Conservation (phyloP, 805 yeast genomes). For the Dipodascus geniculatus region DNA sequence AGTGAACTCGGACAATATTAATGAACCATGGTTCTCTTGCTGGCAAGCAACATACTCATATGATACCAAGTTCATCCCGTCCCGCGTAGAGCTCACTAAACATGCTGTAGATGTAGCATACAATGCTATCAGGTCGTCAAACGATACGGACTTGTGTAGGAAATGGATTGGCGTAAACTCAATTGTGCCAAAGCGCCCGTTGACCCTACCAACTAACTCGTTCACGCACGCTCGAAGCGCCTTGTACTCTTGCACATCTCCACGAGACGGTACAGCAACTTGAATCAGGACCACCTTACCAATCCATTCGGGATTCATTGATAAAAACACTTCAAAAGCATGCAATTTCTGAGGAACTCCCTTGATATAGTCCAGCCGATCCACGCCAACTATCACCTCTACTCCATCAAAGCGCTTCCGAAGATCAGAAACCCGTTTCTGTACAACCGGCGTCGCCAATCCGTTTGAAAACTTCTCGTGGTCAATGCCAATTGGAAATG, state of each 20-base stretch:
- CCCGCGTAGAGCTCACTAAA: slow-evolving; percentile 86
- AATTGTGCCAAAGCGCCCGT: slow-evolving; percentile 91
- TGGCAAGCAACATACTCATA: slow-evolving; percentile 97
- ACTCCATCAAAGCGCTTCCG: slow-evolving; percentile 57
- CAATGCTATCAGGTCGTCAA: slow-evolving; percentile 81
- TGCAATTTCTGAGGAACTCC: slow-evolving; percentile 97
- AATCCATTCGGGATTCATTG: slow-evolving; percentile 95
- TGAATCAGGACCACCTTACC: slow-evolving; percentile 94
- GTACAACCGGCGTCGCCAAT: slow-evolving; percentile 48
- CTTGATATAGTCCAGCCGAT: slow-evolving; percentile 89
- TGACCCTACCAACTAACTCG: slow-evolving; percentile 91
- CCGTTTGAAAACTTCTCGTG: slow-evolving; percentile 85
- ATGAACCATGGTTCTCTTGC: slow-evolving; percentile 68
- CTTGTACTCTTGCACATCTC: slow-evolving; percentile 97
- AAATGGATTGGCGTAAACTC: slow-evolving; percentile 97
- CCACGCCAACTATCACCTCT: slow-evolving; percentile 92
- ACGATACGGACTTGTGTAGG: slow-evolving; percentile 83
- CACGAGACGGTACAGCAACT: slow-evolving; percentile 95
- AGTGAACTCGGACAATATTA: slow-evolving; percentile 87
- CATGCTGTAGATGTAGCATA: slow-evolving; percentile 85
- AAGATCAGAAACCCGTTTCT: slow-evolving; percentile 51
- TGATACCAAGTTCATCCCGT: slow-evolving; percentile 95
- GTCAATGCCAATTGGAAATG: slow-evolving; percentile 98
- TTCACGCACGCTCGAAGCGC: slow-evolving; percentile 86
- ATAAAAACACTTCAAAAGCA: slow-evolving; percentile 85